Percentiles rank a stretch among this genome's conserved stretches.
phyloP scores from a whole-genome alignment of 306 rosid genomes.

The Casuarina glauca region DNA sequence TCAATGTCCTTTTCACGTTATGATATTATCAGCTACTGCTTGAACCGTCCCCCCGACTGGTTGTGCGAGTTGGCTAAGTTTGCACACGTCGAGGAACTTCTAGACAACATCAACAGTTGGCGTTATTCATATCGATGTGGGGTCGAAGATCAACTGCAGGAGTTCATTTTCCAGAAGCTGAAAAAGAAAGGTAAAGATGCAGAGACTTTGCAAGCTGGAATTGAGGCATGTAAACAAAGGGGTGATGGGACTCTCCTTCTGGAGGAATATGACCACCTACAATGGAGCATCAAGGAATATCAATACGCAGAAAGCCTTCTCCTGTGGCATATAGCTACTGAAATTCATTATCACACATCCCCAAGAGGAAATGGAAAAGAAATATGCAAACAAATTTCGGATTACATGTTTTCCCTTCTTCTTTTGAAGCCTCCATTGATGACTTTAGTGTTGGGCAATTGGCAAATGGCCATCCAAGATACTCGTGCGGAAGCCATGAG shows the following conservation, averaged over 20 bases:
- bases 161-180: constrained; percentile 20
- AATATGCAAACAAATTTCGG: no score
- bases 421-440: no score
- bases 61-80: neutral
- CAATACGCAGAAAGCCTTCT: no score
- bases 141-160: neutral
- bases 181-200: neutral
- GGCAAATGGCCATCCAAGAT: no score
- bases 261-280: no score
- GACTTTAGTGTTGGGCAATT: no score
- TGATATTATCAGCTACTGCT: constrained; percentile 20
- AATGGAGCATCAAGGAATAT: no score
- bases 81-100: neutral
- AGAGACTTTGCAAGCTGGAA: neutral
- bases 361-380: no score
- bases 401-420: no score
- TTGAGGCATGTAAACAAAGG: constrained; percentile 20
- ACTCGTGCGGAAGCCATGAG: no score
- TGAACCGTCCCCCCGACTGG: constrained; percentile 9
- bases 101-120: constrained; percentile 3
- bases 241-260: constrained; percentile 29
- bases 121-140: neutral
- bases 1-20: constrained; percentile 25
- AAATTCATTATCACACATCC: no score
- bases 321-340: no score